Conservation (phyloP, 371 early-diverging fungal genomes). For the Nematocida sp. region DNA sequence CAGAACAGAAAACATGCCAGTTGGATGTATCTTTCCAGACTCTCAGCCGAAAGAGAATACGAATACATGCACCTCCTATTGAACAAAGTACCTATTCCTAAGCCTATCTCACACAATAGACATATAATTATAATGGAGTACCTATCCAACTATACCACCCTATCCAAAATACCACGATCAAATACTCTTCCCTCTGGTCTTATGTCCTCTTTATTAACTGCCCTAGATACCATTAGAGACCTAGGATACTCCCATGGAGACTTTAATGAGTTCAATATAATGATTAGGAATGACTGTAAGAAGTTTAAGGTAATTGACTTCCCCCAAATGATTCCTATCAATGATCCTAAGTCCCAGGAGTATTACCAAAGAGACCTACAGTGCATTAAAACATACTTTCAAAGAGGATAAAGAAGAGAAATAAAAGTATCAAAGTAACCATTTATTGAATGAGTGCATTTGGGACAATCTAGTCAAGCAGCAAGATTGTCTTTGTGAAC, state of each 20-base stretch:
- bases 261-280: constrained; percentile 98
- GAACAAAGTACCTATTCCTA: constrained; percentile 84
- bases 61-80: constrained; percentile 67
- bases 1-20: constrained; percentile 64
- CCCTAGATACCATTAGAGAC: constrained; percentile 83
- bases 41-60: constrained; percentile 56
- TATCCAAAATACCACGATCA: constrained; percentile 70
- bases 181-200: constrained; percentile 77
- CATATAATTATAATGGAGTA: constrained; percentile 94
- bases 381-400: constrained; percentile 87
- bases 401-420: constrained; percentile 20
- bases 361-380: constrained; percentile 95
- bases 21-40: constrained; percentile 65
- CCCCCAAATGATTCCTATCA: constrained; percentile 95
- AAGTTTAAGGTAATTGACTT: constrained; percentile 84
- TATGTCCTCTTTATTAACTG: constrained; percentile 79
- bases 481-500: too few species aligned
- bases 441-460: neutral
- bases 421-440: too few species aligned
- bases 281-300: constrained; percentile 73
- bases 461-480: neutral
- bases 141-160: constrained; percentile 66
- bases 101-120: constrained; percentile 79
- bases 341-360: constrained; percentile 75
- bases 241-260: constrained; percentile 96